These are phyloP conservation scores for Penicillium sp. DNA, from an alignment of 2,329 filamentous ascomycete species.

Conservation along the genomic window DNA sequence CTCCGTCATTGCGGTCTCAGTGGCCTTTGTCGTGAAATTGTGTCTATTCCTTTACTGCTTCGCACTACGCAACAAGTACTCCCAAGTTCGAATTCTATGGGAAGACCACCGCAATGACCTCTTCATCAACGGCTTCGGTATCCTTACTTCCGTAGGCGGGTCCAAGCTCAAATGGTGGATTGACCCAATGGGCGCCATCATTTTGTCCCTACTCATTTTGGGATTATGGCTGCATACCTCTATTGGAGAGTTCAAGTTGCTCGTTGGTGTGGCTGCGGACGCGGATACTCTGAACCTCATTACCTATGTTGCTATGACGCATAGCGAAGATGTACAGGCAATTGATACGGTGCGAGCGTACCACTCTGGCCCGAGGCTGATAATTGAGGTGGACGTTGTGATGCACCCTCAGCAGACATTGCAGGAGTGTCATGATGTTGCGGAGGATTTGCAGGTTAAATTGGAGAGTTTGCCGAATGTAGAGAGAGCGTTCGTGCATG, in stretches of 20 bases:
- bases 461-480: constrained; percentile 13
- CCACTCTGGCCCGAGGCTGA: constrained; percentile 14
- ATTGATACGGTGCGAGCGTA: neutral
- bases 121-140: constrained; percentile 11
- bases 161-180: constrained; percentile 16
- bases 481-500: constrained; percentile 21
- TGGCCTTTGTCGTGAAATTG: neutral
- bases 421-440: constrained; percentile 19
- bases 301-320: constrained; percentile 8
- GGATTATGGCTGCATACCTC: neutral
- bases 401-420: constrained; percentile 19
- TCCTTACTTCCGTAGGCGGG: constrained; percentile 7
- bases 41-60: constrained; percentile 1
- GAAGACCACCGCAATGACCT: constrained; percentile 11
- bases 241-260: neutral
- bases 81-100: constrained; percentile 11
- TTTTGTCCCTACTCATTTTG: constrained; percentile 2
- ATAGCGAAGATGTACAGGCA: constrained; percentile 1
- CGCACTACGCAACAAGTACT: constrained; percentile 3
- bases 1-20: neutral
- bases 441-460: constrained; percentile 19
- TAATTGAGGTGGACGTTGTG: constrained; percentile 21
- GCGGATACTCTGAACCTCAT: constrained; percentile 8
- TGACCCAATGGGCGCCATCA: constrained; percentile 9
- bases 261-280: constrained; percentile 6